Conservation (phyloP, 108 stramenopile species). For the Fistulifera solaris region DNA sequence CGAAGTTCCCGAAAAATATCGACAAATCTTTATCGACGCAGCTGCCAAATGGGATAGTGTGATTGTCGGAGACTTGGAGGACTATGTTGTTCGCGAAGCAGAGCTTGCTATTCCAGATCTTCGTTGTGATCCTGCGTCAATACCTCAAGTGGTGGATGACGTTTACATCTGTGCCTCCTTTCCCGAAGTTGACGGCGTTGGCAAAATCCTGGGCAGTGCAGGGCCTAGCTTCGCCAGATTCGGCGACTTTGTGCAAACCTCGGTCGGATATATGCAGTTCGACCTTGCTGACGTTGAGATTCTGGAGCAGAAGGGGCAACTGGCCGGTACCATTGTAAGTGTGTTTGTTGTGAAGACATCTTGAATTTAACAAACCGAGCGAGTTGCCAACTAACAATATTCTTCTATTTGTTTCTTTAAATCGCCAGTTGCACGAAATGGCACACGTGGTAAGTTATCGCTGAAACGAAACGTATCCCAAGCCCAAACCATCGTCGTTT, state of each 20-base stretch:
- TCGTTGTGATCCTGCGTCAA: not conserved
- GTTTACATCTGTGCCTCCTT: not conserved
- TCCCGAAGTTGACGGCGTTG: not conserved
- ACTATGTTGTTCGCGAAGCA: not conserved
- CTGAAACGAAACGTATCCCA: no score
- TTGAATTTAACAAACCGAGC: no score
- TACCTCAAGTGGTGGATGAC: not conserved
- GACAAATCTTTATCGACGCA: not conserved
- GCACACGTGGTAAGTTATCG: slow-evolving; percentile 20
- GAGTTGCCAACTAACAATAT: no score
- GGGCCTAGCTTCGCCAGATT: not conserved
- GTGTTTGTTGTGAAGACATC: no score
- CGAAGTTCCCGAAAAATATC: no score
- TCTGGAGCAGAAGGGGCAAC: no score
- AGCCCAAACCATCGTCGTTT: no score
- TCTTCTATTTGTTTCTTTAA: no score
- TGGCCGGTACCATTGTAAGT: no score
- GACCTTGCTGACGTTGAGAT: no score
- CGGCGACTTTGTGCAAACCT: not conserved
- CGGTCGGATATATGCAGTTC: no score
- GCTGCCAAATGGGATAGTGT: not conserved
- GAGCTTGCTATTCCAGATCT: not conserved
- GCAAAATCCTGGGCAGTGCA: not conserved
- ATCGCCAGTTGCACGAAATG: slow-evolving; percentile 21
- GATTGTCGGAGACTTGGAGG: not conserved